Percentiles rank a stretch among this genome's conserved stretches.
Evolutionary conservation across 768 basidiomycete species (phyloP).

Genomic region (Tricholoma bakamatsutake): DNA sequence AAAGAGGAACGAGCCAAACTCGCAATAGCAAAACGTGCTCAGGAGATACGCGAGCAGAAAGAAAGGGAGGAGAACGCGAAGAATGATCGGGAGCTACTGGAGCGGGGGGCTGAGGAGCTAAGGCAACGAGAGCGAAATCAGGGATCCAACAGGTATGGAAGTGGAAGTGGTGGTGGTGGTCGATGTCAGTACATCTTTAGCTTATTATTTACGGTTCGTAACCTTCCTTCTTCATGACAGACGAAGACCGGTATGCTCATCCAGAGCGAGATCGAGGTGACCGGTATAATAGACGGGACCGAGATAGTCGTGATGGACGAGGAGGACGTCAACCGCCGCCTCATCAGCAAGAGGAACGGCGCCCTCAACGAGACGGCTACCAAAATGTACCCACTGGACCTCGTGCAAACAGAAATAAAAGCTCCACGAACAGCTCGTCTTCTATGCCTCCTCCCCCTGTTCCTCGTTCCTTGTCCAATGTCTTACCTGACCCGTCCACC

Average conservation of each 20-base stretch:
- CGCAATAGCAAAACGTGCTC: constrained; percentile 80
- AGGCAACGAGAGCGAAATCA: constrained; percentile 45
- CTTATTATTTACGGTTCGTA: constrained; percentile 7
- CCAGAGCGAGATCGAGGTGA: constrained; percentile 43
- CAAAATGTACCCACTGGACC: constrained; percentile 82
- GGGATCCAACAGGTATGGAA: constrained; percentile 32
- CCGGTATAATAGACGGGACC: constrained; percentile 36
- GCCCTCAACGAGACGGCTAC: constrained; percentile 37
- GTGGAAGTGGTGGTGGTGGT: constrained; percentile 16
- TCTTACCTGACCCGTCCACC: constrained; percentile 27
- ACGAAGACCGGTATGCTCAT: constrained; percentile 48
- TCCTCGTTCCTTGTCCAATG: constrained; percentile 32
- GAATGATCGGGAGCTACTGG: constrained; percentile 64
- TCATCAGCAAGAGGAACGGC: constrained; percentile 22
- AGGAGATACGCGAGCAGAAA: constrained; percentile 73
- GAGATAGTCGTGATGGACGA: constrained; percentile 41
- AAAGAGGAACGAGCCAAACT: constrained; percentile 88
- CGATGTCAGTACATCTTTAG: constrained; percentile 30
- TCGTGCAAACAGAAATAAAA: constrained; percentile 62
- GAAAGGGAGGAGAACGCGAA: constrained; percentile 57
- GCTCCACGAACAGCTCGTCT: constrained; percentile 18
- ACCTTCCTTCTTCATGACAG: constrained; percentile 24
- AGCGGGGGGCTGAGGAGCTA: constrained; percentile 67
- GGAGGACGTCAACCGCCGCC: constrained; percentile 31
- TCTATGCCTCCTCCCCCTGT: constrained; percentile 27